phyloP scores from a whole-genome alignment of 2,329 filamentous ascomycete genomes.

The Colletotrichum magnum region DNA sequence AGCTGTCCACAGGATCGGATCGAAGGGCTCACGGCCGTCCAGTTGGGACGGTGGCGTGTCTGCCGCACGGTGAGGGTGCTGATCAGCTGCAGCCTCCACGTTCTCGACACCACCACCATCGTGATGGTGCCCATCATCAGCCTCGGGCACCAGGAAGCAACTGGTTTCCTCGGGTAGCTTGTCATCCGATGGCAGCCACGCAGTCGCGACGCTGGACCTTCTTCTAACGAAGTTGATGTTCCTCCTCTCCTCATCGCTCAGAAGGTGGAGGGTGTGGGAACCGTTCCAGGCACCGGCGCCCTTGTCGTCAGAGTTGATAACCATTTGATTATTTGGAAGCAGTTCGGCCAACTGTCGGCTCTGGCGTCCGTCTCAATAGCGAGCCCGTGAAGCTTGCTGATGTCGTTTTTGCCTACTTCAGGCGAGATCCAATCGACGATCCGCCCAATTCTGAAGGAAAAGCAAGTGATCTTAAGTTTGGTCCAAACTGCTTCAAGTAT shows the following conservation, averaged over 20 bases:
- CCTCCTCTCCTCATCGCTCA: background rate
- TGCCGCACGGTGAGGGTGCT: background rate
- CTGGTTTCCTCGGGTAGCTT: slow-evolving; percentile 8
- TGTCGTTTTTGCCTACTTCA: background rate
- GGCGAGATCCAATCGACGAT: background rate
- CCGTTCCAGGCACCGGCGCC: too few species aligned
- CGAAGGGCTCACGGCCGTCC: slow-evolving; percentile 11
- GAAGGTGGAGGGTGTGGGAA: background rate
- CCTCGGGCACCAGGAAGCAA: slow-evolving; percentile 10
- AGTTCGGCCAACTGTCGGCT: slow-evolving; percentile 9
- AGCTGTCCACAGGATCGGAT: slow-evolving; percentile 21
- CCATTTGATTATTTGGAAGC: slow-evolving; percentile 4
- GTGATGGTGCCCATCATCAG: background rate
- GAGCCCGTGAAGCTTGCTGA: slow-evolving; percentile 16
- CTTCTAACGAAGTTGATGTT: background rate
- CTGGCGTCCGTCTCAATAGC: background rate
- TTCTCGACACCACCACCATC: background rate
- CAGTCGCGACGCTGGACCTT: background rate
- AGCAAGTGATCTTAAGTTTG: background rate
- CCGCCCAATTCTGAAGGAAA: background rate
- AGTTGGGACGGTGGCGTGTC: slow-evolving; percentile 11
- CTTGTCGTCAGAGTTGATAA: background rate
- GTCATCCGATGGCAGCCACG: slow-evolving; percentile 11
- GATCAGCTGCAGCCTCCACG: slow-evolving; percentile 2
- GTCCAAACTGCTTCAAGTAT: background rate